Evolutionary conservation across 306 rosid genomes (phyloP), one percentile per base, ranked within the genome.

Genomic region (Luffa acutangula): DNA sequence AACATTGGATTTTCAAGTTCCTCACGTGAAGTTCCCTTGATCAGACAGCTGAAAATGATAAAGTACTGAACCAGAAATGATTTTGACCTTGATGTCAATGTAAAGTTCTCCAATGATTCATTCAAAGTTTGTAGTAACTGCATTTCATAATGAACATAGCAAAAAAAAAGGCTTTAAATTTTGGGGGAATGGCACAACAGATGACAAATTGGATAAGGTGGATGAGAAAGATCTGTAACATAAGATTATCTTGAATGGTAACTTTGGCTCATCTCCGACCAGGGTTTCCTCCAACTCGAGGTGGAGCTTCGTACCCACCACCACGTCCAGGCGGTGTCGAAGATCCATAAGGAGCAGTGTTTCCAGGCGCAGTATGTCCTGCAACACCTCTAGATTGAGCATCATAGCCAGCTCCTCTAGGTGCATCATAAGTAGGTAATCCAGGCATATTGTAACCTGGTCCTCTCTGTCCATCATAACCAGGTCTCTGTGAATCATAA

Each of bases 291-390:
- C 85, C 90, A 51, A 90, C 92, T 53, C 91, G 95, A 57, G 88
- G 52, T 5, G 77, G 85, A 65, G 87, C 87, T 59, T 92, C 93
- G 0, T 84, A 90, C 25, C 89, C 97, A 70, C 85, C 90, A 51
- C 91, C 92, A 41, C 91, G 95, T 48, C 86, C 71, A 33, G 97
- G 97, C 0, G 96, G 93, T 14, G 97, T 90, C 51, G 90, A 72
- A 37, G 97, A 88, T 17, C 90, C 90, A 52, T 86, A 92, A 11
- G 90, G 85, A 73, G 80, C 86, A 52, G 87, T 90, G 86, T 80
- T 88, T 56, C 73, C 73, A 0, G 86, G 84, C 1, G 81, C 62
- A 20, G 76, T 81, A 60, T 85, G 97, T 81, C 97, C 97, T 36
- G 81, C 78, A 82, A 81, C 87, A 79, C 88, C 91, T 79, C 95